phyloP scores from a whole-genome alignment of 805 yeast species.

The Candida namnaoensis region DNA sequence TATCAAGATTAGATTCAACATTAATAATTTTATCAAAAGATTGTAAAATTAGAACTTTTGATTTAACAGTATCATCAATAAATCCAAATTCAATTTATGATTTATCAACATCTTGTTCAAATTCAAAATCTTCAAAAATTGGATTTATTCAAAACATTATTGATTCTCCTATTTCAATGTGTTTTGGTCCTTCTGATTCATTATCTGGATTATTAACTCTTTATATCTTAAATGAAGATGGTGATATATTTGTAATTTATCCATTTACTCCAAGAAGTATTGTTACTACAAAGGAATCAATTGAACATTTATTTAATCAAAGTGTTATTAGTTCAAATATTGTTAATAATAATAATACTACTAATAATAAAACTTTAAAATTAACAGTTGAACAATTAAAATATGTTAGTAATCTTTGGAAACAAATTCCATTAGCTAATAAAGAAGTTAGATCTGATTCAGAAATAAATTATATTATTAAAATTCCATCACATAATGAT shows the following conservation, averaged over 20 bases:
- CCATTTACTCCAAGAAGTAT: slow-evolving; percentile 54
- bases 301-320: slow-evolving; percentile 23
- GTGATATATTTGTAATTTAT: slow-evolving; percentile 50
- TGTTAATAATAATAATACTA: slow-evolving; percentile 10
- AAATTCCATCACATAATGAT: slow-evolving; percentile 5
- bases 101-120: slow-evolving; percentile 12
- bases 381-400: slow-evolving; percentile 24
- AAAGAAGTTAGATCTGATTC: slow-evolving; percentile 13
- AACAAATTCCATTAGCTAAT: slow-evolving; percentile 12
- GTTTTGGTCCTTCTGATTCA: slow-evolving; percentile 12
- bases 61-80: slow-evolving; percentile 20
- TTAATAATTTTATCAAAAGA: slow-evolving; percentile 32
- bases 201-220: slow-evolving; percentile 39
- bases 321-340: slow-evolving; percentile 20
- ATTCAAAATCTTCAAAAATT: slow-evolving; percentile 2
- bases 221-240: slow-evolving; percentile 42
- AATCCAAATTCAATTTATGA: slow-evolving; percentile 14
- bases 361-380: slow-evolving; percentile 4
- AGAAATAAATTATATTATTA: slow-evolving; percentile 2
- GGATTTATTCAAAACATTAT: slow-evolving; percentile 13
- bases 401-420: slow-evolving; percentile 24
- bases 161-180: slow-evolving; percentile 14
- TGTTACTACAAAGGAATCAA: slow-evolving; percentile 23
- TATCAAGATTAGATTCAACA: slow-evolving; percentile 32
- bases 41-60: slow-evolving; percentile 24